Percentiles rank a stretch among this genome's conserved stretches.
These are phyloP conservation scores for Trichophaea hybrida DNA, from an alignment of 2,329 filamentous ascomycete genomes.

Conservation along the genomic window DNA sequence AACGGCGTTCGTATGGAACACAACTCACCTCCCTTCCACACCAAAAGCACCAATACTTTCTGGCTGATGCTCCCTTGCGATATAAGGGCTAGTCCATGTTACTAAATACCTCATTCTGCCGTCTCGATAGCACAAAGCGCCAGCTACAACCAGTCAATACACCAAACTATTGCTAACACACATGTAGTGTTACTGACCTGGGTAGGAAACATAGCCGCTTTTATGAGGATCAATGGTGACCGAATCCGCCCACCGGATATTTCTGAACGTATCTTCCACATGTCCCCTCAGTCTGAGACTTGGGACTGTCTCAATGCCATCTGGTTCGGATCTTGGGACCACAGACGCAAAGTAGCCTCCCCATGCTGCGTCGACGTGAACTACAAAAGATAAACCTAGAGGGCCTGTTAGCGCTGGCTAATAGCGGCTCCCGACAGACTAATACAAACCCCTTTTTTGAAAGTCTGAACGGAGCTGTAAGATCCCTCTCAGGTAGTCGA, in stretches of 20 bases:
- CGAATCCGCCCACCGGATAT: slow-evolving; percentile 29
- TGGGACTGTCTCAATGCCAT: background rate
- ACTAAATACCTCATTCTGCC: slow-evolving; percentile 28
- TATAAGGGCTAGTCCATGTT: slow-evolving; percentile 27
- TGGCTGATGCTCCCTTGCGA: slow-evolving; percentile 16
- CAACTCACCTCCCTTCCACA: slow-evolving; percentile 25
- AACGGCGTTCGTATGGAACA: slow-evolving; percentile 10
- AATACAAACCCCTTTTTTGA: slow-evolving; percentile 25
- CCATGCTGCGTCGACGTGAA: slow-evolving; percentile 39
- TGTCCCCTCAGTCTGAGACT: background rate
- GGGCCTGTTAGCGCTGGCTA: slow-evolving; percentile 2
- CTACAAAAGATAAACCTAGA: slow-evolving; percentile 34
- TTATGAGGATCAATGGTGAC: slow-evolving; percentile 40
- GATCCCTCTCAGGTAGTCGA: slow-evolving; percentile 33
- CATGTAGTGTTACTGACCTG: slow-evolving; percentile 22
- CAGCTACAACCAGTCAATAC: slow-evolving; percentile 16
- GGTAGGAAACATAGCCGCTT: slow-evolving; percentile 37
- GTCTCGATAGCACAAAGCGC: slow-evolving; percentile 29
- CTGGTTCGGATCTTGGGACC: slow-evolving; percentile 29
- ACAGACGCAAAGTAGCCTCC: slow-evolving; percentile 39
- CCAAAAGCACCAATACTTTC: slow-evolving; percentile 29
- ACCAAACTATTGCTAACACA: background rate
- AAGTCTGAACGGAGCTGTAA: slow-evolving; percentile 33
- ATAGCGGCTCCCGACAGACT: too few species aligned
- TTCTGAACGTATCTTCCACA: background rate